Base-by-base conservation (phyloP, 768 basidiomycete species). In the Crucibulum laeve region DNA sequence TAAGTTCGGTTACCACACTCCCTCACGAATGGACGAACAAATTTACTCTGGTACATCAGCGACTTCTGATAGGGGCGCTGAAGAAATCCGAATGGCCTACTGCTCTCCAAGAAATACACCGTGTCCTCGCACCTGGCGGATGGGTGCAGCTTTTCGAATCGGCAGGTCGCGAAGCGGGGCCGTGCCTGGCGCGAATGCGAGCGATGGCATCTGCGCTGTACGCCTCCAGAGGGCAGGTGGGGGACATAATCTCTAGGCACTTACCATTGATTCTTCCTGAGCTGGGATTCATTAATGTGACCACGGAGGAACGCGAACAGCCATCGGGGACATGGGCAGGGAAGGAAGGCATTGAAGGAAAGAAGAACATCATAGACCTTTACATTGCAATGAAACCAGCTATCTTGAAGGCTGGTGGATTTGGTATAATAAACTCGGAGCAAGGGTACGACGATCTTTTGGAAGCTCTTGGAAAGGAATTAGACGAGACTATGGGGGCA, bases 1-100 rank as follows among this genome's bases (percentile, higher is more conserved):
- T 15, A 5, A 5, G n/a, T 5, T 28, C 25, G 5, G 21, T 42
- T 18, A 15, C 24, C 5, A 22, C 25, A 5, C 26, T 42, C 5
- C 40, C 40, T 6, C 15, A 14, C 19, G 40, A 42, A 42, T 42
- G 40, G 40, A 28, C 17, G 8, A 10, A 15, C 11, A 42, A 23
- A 5, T 42, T 42, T 26, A 32, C 24, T 5, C 40, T 42, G 25
- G 18, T 42, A 8, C 25, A 42, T 25, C 40, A 42, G 40, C 40
- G 40, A 5, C 19, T 42, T 15, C 14, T 42, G 5, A 32, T 42
- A 14, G 23, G 13, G 14, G 40, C 8, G 4, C 30, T 42, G n/a
- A 42, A 26, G 30, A 7, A 21, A 8, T 10, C 40, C 18, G 40
- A 42, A 32, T 42, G 40, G 40, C n/a, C 10, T 21, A 19, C 19